Base-by-base conservation (phyloP, 2,329 filamentous ascomycete species). In the Neonectria punicea region DNA sequence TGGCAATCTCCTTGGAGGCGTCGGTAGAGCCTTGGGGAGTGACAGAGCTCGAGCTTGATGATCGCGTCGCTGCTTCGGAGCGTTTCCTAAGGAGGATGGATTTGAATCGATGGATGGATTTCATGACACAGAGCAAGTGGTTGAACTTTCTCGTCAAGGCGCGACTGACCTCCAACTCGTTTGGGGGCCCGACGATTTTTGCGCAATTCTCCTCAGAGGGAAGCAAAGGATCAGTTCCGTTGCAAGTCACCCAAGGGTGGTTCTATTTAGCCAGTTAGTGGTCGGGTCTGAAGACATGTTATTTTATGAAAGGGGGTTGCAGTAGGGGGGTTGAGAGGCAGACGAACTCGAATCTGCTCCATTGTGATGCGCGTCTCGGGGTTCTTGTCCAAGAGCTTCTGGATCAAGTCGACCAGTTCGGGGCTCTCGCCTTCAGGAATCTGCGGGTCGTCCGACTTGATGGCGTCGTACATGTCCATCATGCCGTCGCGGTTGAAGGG, bases 101-200 rank as follows among this genome's bases (percentile, higher is more conserved):
- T 77, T 97, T 98, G 83, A 98, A 98, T 63, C 92, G 92, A 68
- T 91, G 90, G 44, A 97, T 95, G 4, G 94, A 96, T 87, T 93
- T 96, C 84, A 98, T 92, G 70, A 98, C 93, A 57, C 90, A 93
- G 62, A 98, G 84, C 2, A 98, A 85, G 75, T 96, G 91, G 64
- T 90, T 90, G 87, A 98, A 94, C 75, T 94, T 97, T 25, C 88
- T 89, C 3, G 96, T 98, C 69, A 98, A 97, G 14, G 96, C 96
- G 68, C 92, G 89, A 73, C 93, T 93, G 75, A 98, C 88, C 80
- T 99, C 96, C 61, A 94, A 90, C 71, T 96, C 92, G 62, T 95
- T 98, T 1, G 95, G 95, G 5, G 90, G 88, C 66, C 94, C 93
- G 34, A 98, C 85, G 16, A 93, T 82, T 68, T 94, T 86, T 11